phyloP scores from a whole-genome alignment of 2,329 filamentous ascomycete species.

The Emmonsiellopsis sp. region DNA sequence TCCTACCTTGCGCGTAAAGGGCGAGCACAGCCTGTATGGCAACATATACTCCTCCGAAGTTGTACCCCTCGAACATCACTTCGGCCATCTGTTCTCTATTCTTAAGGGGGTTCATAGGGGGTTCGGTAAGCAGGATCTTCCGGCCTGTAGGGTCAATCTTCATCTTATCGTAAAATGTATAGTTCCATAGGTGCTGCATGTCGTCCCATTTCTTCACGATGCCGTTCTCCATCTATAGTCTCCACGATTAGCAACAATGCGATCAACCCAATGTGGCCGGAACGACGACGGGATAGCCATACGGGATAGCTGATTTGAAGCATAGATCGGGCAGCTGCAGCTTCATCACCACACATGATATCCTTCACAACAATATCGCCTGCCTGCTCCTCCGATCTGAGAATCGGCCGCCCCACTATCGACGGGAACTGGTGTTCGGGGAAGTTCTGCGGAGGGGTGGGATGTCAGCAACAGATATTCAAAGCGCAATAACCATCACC shows the following conservation, averaged over 20 bases:
- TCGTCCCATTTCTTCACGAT: conserved; percentile 99
- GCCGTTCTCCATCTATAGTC: conserved; percentile 83
- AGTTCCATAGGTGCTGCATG: conserved; percentile 99
- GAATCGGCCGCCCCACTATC: conserved; percentile 93
- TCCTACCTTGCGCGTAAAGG: conserved; percentile 83
- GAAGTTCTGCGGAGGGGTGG: conserved; percentile 64
- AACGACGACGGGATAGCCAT: conserved; percentile 23
- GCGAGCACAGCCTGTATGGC: conserved; percentile 96
- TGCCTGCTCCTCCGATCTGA: conserved; percentile 88
- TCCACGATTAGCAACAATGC: neutral
- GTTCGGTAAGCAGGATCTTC: conserved; percentile 96
- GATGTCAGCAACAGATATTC: neutral
- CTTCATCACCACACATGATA: conserved; percentile 99
- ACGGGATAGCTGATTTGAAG: conserved; percentile 95
- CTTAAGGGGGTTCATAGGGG: conserved; percentile 93
- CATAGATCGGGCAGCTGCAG: conserved; percentile 90
- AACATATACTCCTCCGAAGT: conserved; percentile 93
- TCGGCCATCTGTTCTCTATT: conserved; percentile 98
- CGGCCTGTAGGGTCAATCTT: conserved; percentile 79
- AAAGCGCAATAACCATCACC: conserved; percentile 6
- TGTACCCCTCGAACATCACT: conserved; percentile 98
- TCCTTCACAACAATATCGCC: conserved; percentile 74
- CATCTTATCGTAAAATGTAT: conserved; percentile 97
- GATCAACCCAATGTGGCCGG: conserved; percentile 4
- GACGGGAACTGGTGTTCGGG: conserved; percentile 97